A percentile compares a stretch with the other conserved stretches of the same genome.
These are phyloP conservation scores for Brettanomyces anomalus DNA, from an alignment of 805 yeast genomes.

Conservation along the genomic window DNA sequence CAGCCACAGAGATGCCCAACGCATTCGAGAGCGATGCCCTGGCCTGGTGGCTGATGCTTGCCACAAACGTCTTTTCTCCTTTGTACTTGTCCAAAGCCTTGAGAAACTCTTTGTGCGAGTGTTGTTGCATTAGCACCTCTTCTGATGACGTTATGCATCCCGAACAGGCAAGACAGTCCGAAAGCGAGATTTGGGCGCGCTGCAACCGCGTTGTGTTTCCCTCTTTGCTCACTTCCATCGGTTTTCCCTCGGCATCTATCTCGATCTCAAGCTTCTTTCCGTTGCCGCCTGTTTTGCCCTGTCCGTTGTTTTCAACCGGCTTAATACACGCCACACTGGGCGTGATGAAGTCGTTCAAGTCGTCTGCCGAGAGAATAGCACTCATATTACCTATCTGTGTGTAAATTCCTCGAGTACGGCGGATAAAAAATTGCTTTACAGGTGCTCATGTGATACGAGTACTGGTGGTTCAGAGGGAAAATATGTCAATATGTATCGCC, in stretches of 20 bases:
- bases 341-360: conserved; percentile 85
- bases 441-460: too few relatives aligned
- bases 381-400: conserved; percentile 72
- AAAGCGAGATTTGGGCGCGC: conserved; percentile 80
- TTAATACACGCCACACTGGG: conserved; percentile 95
- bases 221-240: conserved; percentile 59
- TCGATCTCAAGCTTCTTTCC: conserved; percentile 40
- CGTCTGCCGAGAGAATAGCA: conserved; percentile 80
- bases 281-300: not conserved
- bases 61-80: conserved; percentile 43
- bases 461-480: too few relatives aligned
- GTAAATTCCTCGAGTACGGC: too few relatives aligned
- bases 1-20: conserved; percentile 39
- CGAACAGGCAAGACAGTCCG: conserved; percentile 93
- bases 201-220: conserved; percentile 43
- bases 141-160: conserved; percentile 99
- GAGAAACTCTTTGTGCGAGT: conserved; percentile 73
- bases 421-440: too few relatives aligned
- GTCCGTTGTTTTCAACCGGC: conserved; percentile 10
- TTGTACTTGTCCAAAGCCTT: conserved; percentile 36
- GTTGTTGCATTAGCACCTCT: conserved; percentile 83
- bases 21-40: conserved; percentile 76
- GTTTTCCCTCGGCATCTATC: conserved; percentile 48
- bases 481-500: not conserved
- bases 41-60: conserved; percentile 79